phyloP scores from a whole-genome alignment of 148 eudicot genomes.

The Chenopodium formosanum region DNA sequence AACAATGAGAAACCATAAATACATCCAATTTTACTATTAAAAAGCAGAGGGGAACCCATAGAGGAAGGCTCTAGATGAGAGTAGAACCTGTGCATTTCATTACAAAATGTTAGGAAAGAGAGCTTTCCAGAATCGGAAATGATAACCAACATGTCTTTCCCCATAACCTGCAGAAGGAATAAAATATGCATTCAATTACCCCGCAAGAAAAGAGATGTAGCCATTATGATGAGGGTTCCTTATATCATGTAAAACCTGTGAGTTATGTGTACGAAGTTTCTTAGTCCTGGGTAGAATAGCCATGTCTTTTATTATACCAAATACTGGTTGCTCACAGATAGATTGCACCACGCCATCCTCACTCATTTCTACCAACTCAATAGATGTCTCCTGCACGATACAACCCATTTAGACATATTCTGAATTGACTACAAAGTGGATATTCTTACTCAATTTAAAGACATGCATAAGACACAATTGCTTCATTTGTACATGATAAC shows the following conservation, averaged over 20 bases:
- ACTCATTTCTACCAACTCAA: constrained; percentile 80
- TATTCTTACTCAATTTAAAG: not conserved
- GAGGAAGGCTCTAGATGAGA: constrained; percentile 6
- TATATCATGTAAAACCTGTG: constrained; percentile 47
- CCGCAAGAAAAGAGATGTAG: not conserved
- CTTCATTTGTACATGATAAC: not conserved
- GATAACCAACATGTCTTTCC: constrained; percentile 70
- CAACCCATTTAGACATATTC: constrained; percentile 4
- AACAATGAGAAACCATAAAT: not conserved
- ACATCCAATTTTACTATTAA: not conserved
- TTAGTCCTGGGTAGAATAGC: constrained; percentile 73
- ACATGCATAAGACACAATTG: not conserved
- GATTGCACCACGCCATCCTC: constrained; percentile 82
- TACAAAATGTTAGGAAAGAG: constrained; percentile 77
- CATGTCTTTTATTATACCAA: constrained; percentile 85
- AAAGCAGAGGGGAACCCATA: constrained; percentile 3
- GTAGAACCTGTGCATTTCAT: constrained; percentile 84
- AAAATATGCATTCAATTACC: not conserved
- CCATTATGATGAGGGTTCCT: not conserved
- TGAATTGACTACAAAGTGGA: not conserved
- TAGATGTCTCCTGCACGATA: constrained; percentile 70
- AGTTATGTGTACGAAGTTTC: constrained; percentile 34
- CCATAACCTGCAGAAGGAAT: constrained; percentile 45
- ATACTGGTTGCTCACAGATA: constrained; percentile 89
- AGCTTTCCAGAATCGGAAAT: constrained; percentile 94